Percentiles rank a stretch among this genome's conserved stretches.
Conservation (phyloP, 2,329 filamentous ascomycete genomes). For the Colletotrichum siamense region DNA sequence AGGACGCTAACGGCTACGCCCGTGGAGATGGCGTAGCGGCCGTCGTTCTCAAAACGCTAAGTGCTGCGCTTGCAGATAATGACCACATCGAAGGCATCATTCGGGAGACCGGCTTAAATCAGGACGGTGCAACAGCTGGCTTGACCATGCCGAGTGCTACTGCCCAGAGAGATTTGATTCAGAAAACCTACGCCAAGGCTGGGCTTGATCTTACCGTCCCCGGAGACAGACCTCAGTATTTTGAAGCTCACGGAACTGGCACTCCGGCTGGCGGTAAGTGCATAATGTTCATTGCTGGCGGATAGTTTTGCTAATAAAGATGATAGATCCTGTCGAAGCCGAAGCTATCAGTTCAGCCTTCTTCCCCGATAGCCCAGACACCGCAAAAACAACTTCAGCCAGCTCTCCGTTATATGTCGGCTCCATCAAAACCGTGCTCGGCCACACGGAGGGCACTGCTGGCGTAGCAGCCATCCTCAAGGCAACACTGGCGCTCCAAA, state of each 20-base stretch:
- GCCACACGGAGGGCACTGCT: slow-evolving; percentile 31
- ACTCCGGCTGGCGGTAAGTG: slow-evolving; percentile 39
- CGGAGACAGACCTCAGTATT: slow-evolving; percentile 7
- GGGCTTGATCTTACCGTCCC: slow-evolving; percentile 15
- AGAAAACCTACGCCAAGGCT: slow-evolving; percentile 27
- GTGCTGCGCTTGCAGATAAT: slow-evolving; percentile 41
- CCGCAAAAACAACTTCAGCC: slow-evolving; percentile 36
- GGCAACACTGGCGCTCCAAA: slow-evolving; percentile 23
- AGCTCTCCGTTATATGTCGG: slow-evolving; percentile 24
- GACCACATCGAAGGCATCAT: slow-evolving; percentile 31
- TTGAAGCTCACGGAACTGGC: slow-evolving; percentile 43
- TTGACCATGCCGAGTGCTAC: slow-evolving; percentile 41
- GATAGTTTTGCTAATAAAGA: not conserved
- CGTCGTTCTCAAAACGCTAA: slow-evolving; percentile 52
- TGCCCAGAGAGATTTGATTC: slow-evolving; percentile 32
- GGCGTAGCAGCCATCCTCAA: slow-evolving; percentile 34
- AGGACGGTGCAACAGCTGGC: slow-evolving; percentile 24
- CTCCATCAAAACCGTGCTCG: slow-evolving; percentile 33
- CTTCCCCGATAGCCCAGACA: slow-evolving; percentile 24
- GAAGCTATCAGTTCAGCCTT: slow-evolving; percentile 28
- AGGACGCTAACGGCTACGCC: slow-evolving; percentile 54
- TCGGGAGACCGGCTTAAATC: slow-evolving; percentile 26
- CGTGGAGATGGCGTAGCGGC: slow-evolving; percentile 56
- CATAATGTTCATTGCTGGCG: not conserved
- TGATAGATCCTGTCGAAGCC: slow-evolving; percentile 32